Evolutionary conservation across 2,329 filamentous ascomycete genomes (phyloP).

Genomic region (Penicillium sp.): DNA sequence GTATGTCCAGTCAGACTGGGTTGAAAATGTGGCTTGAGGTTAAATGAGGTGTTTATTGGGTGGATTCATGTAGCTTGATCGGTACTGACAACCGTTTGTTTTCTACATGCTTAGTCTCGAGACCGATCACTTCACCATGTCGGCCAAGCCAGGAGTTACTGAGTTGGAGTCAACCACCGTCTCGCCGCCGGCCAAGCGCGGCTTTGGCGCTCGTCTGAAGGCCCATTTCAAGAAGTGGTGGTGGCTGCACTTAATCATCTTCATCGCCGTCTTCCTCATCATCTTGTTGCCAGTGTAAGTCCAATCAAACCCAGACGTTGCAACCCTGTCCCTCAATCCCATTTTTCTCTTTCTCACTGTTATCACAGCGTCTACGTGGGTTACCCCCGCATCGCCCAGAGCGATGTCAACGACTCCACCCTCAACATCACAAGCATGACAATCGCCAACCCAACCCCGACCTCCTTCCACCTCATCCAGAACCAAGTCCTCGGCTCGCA

Average conservation of each 20-base stretch:
- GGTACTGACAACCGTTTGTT: background rate
- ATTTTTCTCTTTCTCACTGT: background rate
- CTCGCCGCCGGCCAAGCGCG: slow-evolving; percentile 20
- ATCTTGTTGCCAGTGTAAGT: slow-evolving; percentile 60
- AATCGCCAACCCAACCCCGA: slow-evolving; percentile 53
- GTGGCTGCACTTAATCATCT: slow-evolving; percentile 57
- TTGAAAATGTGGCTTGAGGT: background rate
- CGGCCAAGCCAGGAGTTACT: slow-evolving; percentile 24
- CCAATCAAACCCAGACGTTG: background rate
- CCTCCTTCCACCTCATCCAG: slow-evolving; percentile 54
- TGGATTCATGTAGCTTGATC: background rate
- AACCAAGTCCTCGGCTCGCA: slow-evolving; percentile 50
- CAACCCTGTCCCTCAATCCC: background rate
- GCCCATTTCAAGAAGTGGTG: slow-evolving; percentile 51
- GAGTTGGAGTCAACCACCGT: slow-evolving; percentile 20
- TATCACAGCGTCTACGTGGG: slow-evolving; percentile 56
- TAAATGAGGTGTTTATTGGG: background rate
- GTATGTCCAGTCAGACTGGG: background rate
- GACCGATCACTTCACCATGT: slow-evolving; percentile 16
- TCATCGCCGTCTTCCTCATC: slow-evolving; percentile 55
- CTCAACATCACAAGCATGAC: slow-evolving; percentile 54
- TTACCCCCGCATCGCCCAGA: slow-evolving; percentile 61
- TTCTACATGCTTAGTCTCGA: background rate
- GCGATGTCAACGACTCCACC: slow-evolving; percentile 54
- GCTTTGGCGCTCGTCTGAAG: slow-evolving; percentile 30